A percentile compares a stretch with the other conserved stretches of the same genome.
phyloP scores from a whole-genome alignment of 768 basidiomycete genomes.

The Boletus fagicola region DNA sequence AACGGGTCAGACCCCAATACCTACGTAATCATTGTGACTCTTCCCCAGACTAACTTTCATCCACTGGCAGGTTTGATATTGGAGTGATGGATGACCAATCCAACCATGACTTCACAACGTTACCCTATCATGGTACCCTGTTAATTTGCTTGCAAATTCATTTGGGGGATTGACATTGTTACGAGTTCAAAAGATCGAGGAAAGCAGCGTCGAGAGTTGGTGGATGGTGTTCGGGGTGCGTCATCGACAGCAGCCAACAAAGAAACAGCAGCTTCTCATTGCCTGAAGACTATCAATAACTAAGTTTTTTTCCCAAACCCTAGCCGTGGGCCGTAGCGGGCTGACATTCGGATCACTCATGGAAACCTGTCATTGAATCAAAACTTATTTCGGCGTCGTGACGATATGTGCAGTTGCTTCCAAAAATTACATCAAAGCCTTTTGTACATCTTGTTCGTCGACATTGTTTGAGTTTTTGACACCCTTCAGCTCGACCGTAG shows the following conservation, averaged over 20 bases:
- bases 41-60: constrained; percentile 12
- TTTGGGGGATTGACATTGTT: not conserved
- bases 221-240: not conserved
- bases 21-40: constrained; percentile 9
- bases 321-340: not conserved
- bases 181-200: too few species aligned
- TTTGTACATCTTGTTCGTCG: not conserved
- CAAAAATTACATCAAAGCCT: not conserved
- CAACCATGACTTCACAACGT: constrained; percentile 1
- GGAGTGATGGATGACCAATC: not conserved
- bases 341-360: not conserved
- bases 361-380: not conserved
- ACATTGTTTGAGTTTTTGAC: not conserved
- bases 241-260: not conserved
- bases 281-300: not conserved
- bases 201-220: not conserved
- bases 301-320: not conserved
- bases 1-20: not conserved
- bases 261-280: not conserved
- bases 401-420: not conserved
- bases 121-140: not conserved
- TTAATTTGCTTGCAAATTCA: not conserved
- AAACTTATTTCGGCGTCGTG: not conserved
- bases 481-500: not conserved
- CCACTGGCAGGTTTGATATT: not conserved